Percentiles rank a stretch among this genome's conserved stretches.
These are phyloP conservation scores for Chlorella sp. DNA, from an alignment of 139 green algal genomes.

Conservation along the genomic window DNA sequence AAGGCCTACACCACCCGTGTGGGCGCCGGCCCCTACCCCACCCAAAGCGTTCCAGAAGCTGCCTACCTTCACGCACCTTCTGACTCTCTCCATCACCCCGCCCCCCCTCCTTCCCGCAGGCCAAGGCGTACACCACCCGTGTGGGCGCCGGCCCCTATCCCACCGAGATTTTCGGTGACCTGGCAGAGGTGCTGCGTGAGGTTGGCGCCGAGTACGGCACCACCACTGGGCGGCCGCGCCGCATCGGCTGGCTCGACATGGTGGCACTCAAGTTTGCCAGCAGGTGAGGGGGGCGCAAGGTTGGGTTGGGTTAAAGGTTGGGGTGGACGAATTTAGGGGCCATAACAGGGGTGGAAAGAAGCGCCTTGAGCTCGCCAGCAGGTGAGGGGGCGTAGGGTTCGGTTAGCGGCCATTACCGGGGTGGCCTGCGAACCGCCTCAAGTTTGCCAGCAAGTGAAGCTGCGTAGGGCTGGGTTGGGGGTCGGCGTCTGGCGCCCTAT, in stretches of 20 bases:
- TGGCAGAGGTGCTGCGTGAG: constrained; percentile 88
- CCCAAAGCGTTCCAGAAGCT: constrained; percentile 67
- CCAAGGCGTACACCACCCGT: constrained; percentile 99
- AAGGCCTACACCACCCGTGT: constrained; percentile 99
- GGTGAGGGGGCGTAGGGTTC: too few relatives aligned
- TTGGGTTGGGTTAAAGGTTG: too few relatives aligned
- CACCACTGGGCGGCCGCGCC: constrained; percentile 94
- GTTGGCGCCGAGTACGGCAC: constrained; percentile 96
- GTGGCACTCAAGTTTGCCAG: constrained; percentile 89
- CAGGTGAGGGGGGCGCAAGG: constrained; percentile 35
- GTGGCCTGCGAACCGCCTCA: too few relatives aligned
- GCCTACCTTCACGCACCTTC: not conserved
- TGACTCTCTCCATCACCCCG: not conserved
- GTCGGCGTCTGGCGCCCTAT: too few relatives aligned
- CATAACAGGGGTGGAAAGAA: too few relatives aligned
- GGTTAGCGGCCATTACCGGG: too few relatives aligned
- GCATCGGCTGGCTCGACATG: constrained; percentile 98
- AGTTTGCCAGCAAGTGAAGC: constrained; percentile 73
- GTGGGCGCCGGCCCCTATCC: constrained; percentile 97
- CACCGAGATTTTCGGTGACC: constrained; percentile 92
- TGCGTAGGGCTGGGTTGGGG: too few relatives aligned
- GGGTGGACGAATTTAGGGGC: too few relatives aligned
- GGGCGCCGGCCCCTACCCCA: constrained; percentile 94
- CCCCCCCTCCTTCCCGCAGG: constrained; percentile 54
- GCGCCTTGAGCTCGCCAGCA: too few relatives aligned